These are phyloP conservation scores for Sugiyamaella qingdaonensis DNA, from an alignment of 805 yeast species.

Conservation along the genomic window DNA sequence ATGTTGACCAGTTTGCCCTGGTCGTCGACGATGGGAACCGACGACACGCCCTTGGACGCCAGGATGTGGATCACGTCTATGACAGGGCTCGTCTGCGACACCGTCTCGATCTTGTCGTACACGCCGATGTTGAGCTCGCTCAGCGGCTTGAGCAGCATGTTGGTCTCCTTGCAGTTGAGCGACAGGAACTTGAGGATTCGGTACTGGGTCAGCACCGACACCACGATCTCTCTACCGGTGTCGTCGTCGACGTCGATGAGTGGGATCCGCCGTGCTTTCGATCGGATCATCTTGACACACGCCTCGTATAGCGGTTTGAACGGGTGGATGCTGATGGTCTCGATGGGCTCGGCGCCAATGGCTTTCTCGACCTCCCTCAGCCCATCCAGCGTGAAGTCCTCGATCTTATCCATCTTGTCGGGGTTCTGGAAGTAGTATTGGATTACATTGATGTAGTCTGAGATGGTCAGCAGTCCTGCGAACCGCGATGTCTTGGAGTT, in stretches of 20 bases:
- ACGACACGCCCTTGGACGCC: slow-evolving; percentile 75
- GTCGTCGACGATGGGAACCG: slow-evolving; percentile 89
- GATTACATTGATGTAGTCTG: slow-evolving; percentile 91
- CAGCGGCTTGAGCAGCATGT: slow-evolving; percentile 72
- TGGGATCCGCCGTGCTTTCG: slow-evolving; percentile 90
- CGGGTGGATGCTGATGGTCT: slow-evolving; percentile 85
- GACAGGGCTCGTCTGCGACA: slow-evolving; percentile 87
- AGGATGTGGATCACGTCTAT: slow-evolving; percentile 84
- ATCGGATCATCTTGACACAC: slow-evolving; percentile 82
- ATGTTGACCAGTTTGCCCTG: slow-evolving; percentile 69
- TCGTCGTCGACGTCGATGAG: slow-evolving; percentile 91
- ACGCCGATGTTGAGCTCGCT: slow-evolving; percentile 60
- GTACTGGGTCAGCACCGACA: slow-evolving; percentile 91
- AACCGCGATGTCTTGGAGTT: slow-evolving; percentile 81
- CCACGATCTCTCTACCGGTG: slow-evolving; percentile 89
- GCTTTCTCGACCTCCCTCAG: slow-evolving; percentile 81
- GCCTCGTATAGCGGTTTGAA: slow-evolving; percentile 87
- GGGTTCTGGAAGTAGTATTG: slow-evolving; percentile 87
- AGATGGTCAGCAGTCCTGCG: slow-evolving; percentile 89
- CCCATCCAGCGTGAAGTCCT: slow-evolving; percentile 78
- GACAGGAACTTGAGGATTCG: slow-evolving; percentile 94
- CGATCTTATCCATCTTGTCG: slow-evolving; percentile 82
- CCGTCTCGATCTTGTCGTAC: slow-evolving; percentile 55
- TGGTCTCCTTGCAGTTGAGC: slow-evolving; percentile 90
- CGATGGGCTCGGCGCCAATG: slow-evolving; percentile 81